Percentiles rank a stretch among this genome's conserved stretches.
These are phyloP conservation scores for Albifimbria verrucaria DNA, from an alignment of 2,329 filamentous ascomycete genomes.

Conservation along the genomic window DNA sequence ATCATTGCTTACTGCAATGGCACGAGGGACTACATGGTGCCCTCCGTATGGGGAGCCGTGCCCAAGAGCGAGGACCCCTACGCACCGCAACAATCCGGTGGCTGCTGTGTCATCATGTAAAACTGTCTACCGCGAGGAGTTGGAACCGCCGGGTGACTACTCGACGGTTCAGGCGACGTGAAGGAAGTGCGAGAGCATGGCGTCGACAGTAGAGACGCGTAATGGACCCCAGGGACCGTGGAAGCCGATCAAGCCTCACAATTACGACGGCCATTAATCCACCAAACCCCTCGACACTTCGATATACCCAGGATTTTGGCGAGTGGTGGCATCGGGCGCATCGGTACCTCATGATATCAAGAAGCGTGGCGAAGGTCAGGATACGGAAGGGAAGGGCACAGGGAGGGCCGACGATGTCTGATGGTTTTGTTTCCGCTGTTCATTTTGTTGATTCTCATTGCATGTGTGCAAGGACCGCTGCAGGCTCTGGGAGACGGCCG, in stretches of 20 bases:
- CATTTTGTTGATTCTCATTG: background rate
- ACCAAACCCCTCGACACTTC: background rate
- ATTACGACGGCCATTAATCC: background rate
- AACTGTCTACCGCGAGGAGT: too few relatives aligned
- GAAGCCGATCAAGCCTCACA: background rate
- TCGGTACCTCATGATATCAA: background rate
- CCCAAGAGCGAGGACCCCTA: slow-evolving; percentile 98
- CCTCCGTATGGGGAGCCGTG: slow-evolving; percentile 91
- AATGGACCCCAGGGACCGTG: background rate
- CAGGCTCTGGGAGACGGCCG: background rate
- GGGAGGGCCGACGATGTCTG: background rate
- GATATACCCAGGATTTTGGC: background rate
- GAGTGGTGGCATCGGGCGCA: background rate
- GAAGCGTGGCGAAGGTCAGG: background rate
- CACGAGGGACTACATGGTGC: slow-evolving; percentile 98
- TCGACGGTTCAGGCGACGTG: background rate
- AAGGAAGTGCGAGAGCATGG: background rate
- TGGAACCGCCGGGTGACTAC: too few relatives aligned
- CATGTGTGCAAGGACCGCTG: background rate
- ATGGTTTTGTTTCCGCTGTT: background rate
- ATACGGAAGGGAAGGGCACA: background rate
- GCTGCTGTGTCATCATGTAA: slow-evolving; percentile 96
- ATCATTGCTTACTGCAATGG: slow-evolving; percentile 98
- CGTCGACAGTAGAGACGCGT: background rate
- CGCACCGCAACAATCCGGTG: slow-evolving; percentile 85